phyloP scores from a whole-genome alignment of 2,329 filamentous ascomycete genomes.

The Colletotrichum nymphaeae region DNA sequence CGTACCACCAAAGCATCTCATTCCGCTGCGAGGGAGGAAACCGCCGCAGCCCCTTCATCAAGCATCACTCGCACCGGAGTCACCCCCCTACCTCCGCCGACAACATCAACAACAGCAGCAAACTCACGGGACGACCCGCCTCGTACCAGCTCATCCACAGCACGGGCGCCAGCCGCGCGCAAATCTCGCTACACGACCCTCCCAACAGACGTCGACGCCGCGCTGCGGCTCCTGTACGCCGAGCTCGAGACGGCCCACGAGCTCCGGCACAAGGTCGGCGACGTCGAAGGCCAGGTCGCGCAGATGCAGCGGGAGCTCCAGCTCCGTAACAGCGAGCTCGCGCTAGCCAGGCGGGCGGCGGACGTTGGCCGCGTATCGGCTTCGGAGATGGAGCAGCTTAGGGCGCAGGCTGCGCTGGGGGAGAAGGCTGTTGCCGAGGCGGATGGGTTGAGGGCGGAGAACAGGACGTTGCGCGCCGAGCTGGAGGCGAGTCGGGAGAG shows the following conservation, averaged over 20 bases:
- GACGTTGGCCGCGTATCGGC: not conserved
- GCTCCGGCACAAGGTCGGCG: not conserved
- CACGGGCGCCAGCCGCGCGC: not conserved
- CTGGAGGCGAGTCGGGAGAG: not conserved
- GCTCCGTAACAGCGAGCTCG: not conserved
- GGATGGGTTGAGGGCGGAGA: not conserved
- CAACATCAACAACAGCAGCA: no score
- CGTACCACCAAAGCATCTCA: not conserved
- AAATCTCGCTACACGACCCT: not conserved
- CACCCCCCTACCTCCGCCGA: no score
- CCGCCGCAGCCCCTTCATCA: not conserved
- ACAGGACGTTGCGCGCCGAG: not conserved
- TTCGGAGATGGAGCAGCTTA: not conserved
- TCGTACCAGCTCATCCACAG: not conserved
- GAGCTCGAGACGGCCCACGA: not conserved
- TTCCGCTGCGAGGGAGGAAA: not conserved
- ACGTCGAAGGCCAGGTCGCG: not conserved
- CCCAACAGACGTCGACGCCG: not conserved
- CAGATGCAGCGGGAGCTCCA: not conserved
- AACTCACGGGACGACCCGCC: not conserved
- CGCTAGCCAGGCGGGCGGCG: not conserved
- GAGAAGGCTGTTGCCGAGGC: not conserved
- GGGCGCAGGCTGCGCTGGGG: no score
- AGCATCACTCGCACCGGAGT: not conserved
- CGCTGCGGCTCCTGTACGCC: not conserved